phyloP scores from a whole-genome alignment of 2,329 filamentous ascomycete genomes.

The Berkeleyomyces basicola region DNA sequence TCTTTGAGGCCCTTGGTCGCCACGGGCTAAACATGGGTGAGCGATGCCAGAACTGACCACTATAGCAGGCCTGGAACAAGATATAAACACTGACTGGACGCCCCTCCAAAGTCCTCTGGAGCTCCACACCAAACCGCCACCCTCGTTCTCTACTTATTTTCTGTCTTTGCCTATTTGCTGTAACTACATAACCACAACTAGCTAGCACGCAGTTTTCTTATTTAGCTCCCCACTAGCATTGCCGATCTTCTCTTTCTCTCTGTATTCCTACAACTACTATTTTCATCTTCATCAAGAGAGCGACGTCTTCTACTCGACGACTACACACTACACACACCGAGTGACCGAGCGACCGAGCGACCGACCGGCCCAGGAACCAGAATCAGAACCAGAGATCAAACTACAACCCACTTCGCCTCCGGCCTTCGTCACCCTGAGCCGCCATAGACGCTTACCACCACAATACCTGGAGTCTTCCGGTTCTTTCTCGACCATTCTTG shows the following conservation, averaged over 20 bases:
- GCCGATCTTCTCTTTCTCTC: neutral
- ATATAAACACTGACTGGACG: neutral
- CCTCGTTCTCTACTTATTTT: neutral
- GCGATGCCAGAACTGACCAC: neutral
- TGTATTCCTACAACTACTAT: neutral
- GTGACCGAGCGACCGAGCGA: neutral
- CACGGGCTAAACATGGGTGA: neutral
- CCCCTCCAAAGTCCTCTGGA: neutral
- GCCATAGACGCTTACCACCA: neutral
- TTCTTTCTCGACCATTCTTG: neutral
- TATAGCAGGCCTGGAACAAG: neutral
- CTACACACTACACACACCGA: neutral
- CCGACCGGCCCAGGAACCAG: neutral
- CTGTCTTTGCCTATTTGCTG: neutral
- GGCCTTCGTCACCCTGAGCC: neutral
- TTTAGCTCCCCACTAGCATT: neutral
- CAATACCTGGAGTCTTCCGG: neutral
- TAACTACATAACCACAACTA: neutral
- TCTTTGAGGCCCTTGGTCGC: neutral
- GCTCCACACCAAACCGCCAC: neutral
- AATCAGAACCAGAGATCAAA: neutral
- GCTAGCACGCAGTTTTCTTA: neutral
- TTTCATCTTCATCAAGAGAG: neutral
- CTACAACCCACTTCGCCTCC: neutral
- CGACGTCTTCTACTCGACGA: neutral